Evolutionary conservation across 495 filamentous ascomycete species (phyloP).

Genomic region (Tirmania nivea): DNA sequence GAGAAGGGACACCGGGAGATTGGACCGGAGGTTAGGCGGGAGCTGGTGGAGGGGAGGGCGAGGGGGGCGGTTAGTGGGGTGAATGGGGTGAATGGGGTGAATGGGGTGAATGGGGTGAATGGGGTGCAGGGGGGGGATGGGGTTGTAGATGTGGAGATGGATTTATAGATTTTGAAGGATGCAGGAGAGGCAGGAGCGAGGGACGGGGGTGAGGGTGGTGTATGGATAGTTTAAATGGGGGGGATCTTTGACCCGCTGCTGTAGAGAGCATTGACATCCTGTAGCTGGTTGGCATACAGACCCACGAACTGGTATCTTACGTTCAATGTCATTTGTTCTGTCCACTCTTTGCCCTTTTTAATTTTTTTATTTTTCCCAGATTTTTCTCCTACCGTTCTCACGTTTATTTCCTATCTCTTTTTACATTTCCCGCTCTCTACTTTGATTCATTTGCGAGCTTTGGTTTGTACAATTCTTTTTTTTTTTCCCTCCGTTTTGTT

Average conservation of each 20-base stretch:
- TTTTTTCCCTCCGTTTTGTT: too few species aligned
- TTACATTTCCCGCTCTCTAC: background rate
- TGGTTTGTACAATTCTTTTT: too few species aligned
- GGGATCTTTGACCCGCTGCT: too few species aligned
- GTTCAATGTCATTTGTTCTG: too few species aligned
- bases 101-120: too few species aligned
- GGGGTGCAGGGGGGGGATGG: background rate
- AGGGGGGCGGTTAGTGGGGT: conserved; percentile 34
- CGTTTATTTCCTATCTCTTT: background rate
- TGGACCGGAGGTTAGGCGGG: conserved; percentile 74
- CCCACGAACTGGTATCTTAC: too few species aligned
- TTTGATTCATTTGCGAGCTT: too few species aligned
- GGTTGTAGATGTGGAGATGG: background rate
- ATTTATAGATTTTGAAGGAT: background rate
- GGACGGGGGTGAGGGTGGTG: background rate
- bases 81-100: background rate
- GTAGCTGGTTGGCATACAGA: too few species aligned
- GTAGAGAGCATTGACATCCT: too few species aligned
- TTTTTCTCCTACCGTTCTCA: background rate
- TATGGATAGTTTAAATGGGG: too few species aligned
- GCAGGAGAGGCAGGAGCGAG: background rate
- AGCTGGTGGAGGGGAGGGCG: conserved; percentile 72
- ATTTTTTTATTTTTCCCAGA: background rate
- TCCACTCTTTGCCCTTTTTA: too few species aligned
- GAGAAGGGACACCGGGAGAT: conserved; percentile 73